phyloP scores from a whole-genome alignment of 2,329 filamentous ascomycete species.

The Botrytis deweyae region DNA sequence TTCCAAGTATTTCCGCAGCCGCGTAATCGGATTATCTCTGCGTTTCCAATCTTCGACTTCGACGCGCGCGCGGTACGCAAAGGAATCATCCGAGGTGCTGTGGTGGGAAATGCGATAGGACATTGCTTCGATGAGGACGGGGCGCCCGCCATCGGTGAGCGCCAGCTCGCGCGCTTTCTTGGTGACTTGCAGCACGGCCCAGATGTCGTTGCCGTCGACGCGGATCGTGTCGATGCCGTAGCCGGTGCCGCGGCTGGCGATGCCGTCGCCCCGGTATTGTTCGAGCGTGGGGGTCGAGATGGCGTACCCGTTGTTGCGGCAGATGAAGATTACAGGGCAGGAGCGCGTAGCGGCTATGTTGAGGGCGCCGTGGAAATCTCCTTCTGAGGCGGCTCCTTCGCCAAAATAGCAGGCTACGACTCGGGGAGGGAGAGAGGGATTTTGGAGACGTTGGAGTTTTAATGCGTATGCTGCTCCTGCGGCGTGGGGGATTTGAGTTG shows the following conservation, averaged over 20 bases:
- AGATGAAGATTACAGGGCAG: slow-evolving; percentile 88
- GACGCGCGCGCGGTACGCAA: slow-evolving; percentile 88
- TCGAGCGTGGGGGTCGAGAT: slow-evolving; percentile 88
- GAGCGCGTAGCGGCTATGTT: slow-evolving; percentile 87
- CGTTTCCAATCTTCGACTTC: slow-evolving; percentile 96
- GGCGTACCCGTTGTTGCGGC: slow-evolving; percentile 89
- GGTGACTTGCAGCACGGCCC: slow-evolving; percentile 80
- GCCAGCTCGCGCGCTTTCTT: slow-evolving; percentile 73
- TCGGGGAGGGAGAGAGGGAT: slow-evolving; percentile 64
- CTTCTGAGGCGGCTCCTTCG: slow-evolving; percentile 85
- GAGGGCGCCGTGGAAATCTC: slow-evolving; percentile 86
- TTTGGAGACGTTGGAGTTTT: slow-evolving; percentile 73
- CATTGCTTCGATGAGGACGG: slow-evolving; percentile 94
- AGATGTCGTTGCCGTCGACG: slow-evolving; percentile 92
- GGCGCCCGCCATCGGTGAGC: slow-evolving; percentile 42
- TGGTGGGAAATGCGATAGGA: slow-evolving; percentile 98
- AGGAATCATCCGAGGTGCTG: slow-evolving; percentile 94
- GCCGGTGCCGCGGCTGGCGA: slow-evolving; percentile 80
- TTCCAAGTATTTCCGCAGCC: slow-evolving; percentile 89
- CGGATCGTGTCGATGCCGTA: slow-evolving; percentile 94
- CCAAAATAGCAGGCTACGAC: slow-evolving; percentile 86
- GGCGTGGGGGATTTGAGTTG: slow-evolving; percentile 87
- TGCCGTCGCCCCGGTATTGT: slow-evolving; percentile 88
- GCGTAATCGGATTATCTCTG: slow-evolving; percentile 82
- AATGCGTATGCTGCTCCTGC: slow-evolving; percentile 84